A percentile compares a stretch with the other conserved stretches of the same genome.
phyloP scores from a whole-genome alignment of 2,329 filamentous ascomycete species.

The Curvularia sp. region DNA sequence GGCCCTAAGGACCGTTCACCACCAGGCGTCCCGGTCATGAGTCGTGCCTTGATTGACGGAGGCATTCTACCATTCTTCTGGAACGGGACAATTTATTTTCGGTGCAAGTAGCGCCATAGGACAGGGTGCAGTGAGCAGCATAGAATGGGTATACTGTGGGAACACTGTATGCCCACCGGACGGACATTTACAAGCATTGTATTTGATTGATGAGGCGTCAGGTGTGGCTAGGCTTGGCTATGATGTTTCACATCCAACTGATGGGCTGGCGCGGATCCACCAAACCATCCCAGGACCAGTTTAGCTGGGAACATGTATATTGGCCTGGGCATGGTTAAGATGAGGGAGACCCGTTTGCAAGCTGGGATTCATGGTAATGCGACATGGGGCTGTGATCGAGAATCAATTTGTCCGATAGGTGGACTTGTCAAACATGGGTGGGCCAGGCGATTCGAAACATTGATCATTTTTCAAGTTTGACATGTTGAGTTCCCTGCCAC shows the following conservation, averaged over 20 bases:
- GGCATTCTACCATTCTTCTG: constrained; percentile 1
- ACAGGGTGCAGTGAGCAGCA: neutral
- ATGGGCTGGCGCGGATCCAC: constrained; percentile 6
- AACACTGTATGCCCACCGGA: neutral
- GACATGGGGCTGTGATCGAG: constrained; percentile 1
- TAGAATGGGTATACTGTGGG: constrained; percentile 1
- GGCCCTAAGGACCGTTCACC: constrained; percentile 4
- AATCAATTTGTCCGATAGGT: constrained; percentile 14
- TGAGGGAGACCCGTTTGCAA: neutral
- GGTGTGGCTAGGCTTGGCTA: constrained; percentile 3
- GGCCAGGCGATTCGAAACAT: neutral
- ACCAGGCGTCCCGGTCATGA: constrained; percentile 3
- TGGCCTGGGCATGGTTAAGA: constrained; percentile 8
- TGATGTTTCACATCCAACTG: constrained; percentile 12
- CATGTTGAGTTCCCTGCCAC: neutral
- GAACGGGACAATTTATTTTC: neutral
- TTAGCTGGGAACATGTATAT: constrained; percentile 10
- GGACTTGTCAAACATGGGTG: neutral
- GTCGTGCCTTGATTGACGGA: neutral
- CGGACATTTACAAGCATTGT: constrained; percentile 2
- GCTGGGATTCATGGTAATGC: neutral
- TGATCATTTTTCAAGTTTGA: neutral
- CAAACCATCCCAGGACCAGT: neutral
- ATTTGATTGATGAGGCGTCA: constrained; percentile 4
- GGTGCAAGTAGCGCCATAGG: neutral